These are phyloP conservation scores for Neofusicoccum cordaticola DNA, from an alignment of 2,329 filamentous ascomycete genomes.

Conservation along the genomic window DNA sequence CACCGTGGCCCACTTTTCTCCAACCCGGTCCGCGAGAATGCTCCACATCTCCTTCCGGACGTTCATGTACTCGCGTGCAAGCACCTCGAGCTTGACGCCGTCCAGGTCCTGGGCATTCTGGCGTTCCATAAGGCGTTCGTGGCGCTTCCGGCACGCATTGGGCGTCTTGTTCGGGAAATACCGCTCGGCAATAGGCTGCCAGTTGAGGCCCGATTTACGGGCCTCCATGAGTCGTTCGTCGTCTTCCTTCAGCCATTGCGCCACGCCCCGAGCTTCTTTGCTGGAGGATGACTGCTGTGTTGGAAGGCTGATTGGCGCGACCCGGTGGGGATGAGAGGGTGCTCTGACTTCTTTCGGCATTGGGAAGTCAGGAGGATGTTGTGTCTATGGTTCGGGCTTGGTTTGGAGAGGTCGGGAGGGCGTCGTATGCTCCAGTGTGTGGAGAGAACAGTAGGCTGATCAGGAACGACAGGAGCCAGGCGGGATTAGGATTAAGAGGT, in stretches of 20 bases:
- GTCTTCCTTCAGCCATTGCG: slow-evolving; percentile 67
- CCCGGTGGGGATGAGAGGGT: slow-evolving; percentile 27
- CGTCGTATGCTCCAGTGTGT: neutral
- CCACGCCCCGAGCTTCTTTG: slow-evolving; percentile 33
- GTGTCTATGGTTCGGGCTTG: neutral
- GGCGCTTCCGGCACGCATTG: slow-evolving; percentile 85
- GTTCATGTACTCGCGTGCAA: slow-evolving; percentile 76
- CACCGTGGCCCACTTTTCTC: slow-evolving; percentile 63
- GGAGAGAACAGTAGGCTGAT: neutral
- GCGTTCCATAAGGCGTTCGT: slow-evolving; percentile 79
- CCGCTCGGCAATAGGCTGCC: slow-evolving; percentile 73
- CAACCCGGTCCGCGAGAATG: slow-evolving; percentile 61
- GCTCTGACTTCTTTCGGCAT: slow-evolving; percentile 47
- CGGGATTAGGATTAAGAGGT: slow-evolving; percentile 16
- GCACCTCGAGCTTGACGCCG: slow-evolving; percentile 66
- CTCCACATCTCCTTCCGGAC: slow-evolving; percentile 81
- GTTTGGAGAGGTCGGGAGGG: neutral
- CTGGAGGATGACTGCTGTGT: slow-evolving; percentile 27
- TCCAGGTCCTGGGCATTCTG: slow-evolving; percentile 75
- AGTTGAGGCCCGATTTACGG: slow-evolving; percentile 74
- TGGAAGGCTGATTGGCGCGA: slow-evolving; percentile 31
- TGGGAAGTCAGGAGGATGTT: slow-evolving; percentile 1
- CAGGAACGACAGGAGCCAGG: neutral
- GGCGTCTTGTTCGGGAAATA: slow-evolving; percentile 74
- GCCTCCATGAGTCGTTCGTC: slow-evolving; percentile 71